Conservation (phyloP, 164 flowering plant species). For the Malania oleifera region DNA sequence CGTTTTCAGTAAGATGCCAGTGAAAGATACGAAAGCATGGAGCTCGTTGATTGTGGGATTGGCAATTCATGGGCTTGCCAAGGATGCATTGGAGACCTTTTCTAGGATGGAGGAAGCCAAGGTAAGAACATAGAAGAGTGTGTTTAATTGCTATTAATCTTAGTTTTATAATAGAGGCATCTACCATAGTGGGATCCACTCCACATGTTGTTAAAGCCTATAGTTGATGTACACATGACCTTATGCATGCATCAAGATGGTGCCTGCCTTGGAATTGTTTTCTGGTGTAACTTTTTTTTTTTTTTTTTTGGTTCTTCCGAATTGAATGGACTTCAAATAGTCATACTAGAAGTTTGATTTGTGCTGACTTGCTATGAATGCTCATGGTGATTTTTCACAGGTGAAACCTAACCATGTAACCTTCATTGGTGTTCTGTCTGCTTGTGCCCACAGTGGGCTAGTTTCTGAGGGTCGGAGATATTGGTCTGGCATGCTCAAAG, state of each 20-base stretch:
- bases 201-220: no score
- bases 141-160: no score
- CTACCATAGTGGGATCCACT: no score
- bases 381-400: constrained; percentile 15
- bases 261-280: no score
- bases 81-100: constrained; percentile 35
- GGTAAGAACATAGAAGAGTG: constrained; percentile 18
- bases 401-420: constrained; percentile 39
- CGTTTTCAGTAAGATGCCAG: constrained; percentile 35
- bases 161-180: no score
- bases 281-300: not conserved
- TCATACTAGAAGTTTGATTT: not conserved
- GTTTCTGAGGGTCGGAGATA: constrained; percentile 28
- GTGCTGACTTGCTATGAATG: not conserved
- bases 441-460: constrained; percentile 43
- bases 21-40: constrained; percentile 43
- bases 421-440: constrained; percentile 40
- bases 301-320: not conserved
- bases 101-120: constrained; percentile 30
- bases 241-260: no score
- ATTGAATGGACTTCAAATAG: not conserved
- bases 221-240: no score
- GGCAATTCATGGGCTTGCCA: constrained; percentile 40
- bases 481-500: constrained; percentile 33
- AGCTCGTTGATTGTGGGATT: constrained; percentile 46